A percentile compares a stretch with the other conserved stretches of the same genome.
These are phyloP conservation scores for Helicocarpus griseus DNA, from an alignment of 2,329 filamentous ascomycete species.

Conservation along the genomic window DNA sequence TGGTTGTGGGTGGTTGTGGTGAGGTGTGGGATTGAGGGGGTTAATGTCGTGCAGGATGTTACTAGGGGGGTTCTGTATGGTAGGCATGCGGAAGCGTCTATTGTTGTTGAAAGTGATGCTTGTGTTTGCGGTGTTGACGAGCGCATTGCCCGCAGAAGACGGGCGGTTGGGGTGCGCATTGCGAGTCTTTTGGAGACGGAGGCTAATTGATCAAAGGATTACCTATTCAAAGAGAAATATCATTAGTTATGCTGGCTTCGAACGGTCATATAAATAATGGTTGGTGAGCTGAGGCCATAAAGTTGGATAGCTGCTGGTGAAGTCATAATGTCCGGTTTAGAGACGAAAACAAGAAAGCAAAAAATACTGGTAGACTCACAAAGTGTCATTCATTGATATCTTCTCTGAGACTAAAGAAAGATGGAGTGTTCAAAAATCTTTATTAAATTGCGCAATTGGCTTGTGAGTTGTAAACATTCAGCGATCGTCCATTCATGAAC, in stretches of 20 bases:
- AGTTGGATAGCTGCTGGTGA: not conserved
- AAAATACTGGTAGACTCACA: not conserved
- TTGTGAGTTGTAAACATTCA: no score
- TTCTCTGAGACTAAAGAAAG: not conserved
- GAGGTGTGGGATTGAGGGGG: not conserved
- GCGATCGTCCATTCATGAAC: no score
- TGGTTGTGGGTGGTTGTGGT: constrained; percentile 1
- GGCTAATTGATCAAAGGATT: not conserved
- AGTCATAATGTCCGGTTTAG: not conserved
- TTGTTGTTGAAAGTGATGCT: not conserved
- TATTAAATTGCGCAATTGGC: no score
- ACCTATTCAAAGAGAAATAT: no score
- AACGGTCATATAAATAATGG: no score
- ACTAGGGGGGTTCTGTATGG: constrained; percentile 8
- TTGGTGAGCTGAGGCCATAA: no score
- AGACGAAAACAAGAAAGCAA: not conserved
- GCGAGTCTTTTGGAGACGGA: not conserved
- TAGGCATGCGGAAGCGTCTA: not conserved
- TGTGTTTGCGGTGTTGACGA: constrained; percentile 18
- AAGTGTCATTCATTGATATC: not conserved
- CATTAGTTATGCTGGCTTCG: no score
- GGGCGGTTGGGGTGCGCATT: constrained; percentile 33
- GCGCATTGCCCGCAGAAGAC: constrained; percentile 34
- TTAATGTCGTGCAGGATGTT: not conserved
- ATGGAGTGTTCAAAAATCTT: no score